Evolutionary conservation across 1,139 yeast species (phyloP), one percentile per base, ranked within the genome.

Genomic region (Pichia sp.): DNA sequence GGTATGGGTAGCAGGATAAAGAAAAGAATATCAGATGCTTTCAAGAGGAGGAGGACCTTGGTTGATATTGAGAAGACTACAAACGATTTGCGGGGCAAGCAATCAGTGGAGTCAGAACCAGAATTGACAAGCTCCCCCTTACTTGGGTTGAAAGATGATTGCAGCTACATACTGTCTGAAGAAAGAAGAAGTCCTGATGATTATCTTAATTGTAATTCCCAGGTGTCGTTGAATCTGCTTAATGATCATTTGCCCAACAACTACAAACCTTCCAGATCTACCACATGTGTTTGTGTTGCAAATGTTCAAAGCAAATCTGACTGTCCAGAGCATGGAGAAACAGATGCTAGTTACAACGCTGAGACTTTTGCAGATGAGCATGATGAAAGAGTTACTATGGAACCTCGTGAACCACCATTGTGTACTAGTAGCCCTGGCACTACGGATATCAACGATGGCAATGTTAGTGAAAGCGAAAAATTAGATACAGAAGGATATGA

Each of bases 1-100:
- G 96, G 96, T 10, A 75, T 87, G 49, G 93, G 93, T 5, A 77
- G 81, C 44, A 74, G 84, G 55, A 76, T 89, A 44, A 80, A 75
- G 57, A 78, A 79, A 55, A 80, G 86, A 37, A 69, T 87, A 22
- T 73, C 83, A 2, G 76, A 76, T 51, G 88, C 89, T 0, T 66
- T 80, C 50, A 74, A 72, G 44, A 53, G 58, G 42, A 47, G 57
- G 54, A 47, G 46, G 23, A 6, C 21, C n/a, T n/a, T 21, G 7
- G 46, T 44, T 18, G 31, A 16, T 28, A 21, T 28, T 23, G 21
- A 43, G 25, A 42, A 28, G 23, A 36, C 12, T 13, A 9, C 13
- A 25, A 25, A 9, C 21, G 16, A 36, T n/a, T 13, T 13, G 10
- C 13, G 8, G 9, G 36, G 37, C 36, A 43, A 30, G 31, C 23